Evolutionary conservation across 345 rosid genomes (phyloP), one percentile per base, ranked within the genome.

Genomic region (Gossypium anomalum): DNA sequence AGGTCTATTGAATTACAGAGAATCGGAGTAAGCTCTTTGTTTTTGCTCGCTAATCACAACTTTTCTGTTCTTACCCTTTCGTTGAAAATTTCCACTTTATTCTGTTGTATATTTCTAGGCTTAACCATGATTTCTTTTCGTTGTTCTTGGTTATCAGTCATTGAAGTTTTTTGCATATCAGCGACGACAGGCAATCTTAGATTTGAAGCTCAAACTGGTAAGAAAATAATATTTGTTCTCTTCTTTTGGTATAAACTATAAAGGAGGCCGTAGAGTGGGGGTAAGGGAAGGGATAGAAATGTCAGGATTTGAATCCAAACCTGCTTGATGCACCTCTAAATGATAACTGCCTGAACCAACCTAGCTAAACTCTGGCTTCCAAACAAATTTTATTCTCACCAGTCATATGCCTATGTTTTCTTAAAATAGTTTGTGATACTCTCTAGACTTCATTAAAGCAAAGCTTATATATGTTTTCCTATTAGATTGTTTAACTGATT

Each of bases 1-100:
- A 86, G 90, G 83, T 93, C 98, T 56, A 80, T 93, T 82, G 85
- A 77, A 58, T 81, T 89, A 90, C 98, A 93, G 79, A 80, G 91
- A 74, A 80, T 89, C 15, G 97, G 97, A 34, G 98, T 93, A 86
- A 88, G 93, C 79, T 62, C 19, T 60, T 25, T 59, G 34, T 4
- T 25, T 60, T 27, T 5, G 2, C 52, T 43, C 48, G 25, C 15
- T 11, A 58, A 22, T 69, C 62, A 15, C 55, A 74, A 12, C 19
- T 34, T 61, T 48, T 7, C 20, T 22, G 14, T 49, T 58, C 73
- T 34, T 52, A 69, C 34, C 34, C 70, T 70, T 67, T 57, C 29
- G 27, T 41, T 59, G 63, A 29, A 58, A 67, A 43, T 27, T 23
- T 45, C 1, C 56, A 9, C 41, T 59, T 25, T 49, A n/a, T 45